Conservation (phyloP, 1,284 basidiomycete species). For the Austroboletus novae-zelandiae region DNA sequence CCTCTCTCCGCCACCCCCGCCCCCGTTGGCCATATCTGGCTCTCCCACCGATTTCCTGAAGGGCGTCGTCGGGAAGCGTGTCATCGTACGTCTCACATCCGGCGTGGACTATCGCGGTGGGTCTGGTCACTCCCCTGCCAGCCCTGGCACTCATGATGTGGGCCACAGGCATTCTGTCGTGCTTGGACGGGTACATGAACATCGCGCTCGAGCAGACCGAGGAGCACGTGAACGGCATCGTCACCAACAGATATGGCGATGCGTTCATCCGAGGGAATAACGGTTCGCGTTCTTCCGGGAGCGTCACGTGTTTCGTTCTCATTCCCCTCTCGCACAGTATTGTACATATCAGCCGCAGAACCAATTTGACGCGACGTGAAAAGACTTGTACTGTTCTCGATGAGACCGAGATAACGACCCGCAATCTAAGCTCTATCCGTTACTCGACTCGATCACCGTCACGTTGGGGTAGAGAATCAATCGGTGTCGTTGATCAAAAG, state of each 20-base stretch:
- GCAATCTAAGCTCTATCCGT: neutral
- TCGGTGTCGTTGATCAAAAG: too few relatives aligned
- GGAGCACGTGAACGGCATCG: constrained; percentile 85
- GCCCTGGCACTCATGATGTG: neutral
- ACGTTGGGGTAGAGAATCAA: too few relatives aligned
- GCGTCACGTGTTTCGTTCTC: neutral
- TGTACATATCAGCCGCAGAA: constrained; percentile 48
- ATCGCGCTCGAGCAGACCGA: constrained; percentile 97
- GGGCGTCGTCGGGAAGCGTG: constrained; percentile 92
- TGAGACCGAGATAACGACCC: neutral
- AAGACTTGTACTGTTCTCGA: neutral
- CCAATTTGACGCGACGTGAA: constrained; percentile 20
- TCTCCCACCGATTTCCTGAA: constrained; percentile 91
- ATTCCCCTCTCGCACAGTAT: constrained; percentile 27
- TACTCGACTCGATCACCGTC: neutral
- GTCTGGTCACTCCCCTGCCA: constrained; percentile 23
- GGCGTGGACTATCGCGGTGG: constrained; percentile 95
- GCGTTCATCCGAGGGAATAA: constrained; percentile 97
- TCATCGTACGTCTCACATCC: constrained; percentile 92
- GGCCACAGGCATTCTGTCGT: constrained; percentile 83
- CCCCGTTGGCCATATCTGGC: constrained; percentile 49
- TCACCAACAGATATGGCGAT: constrained; percentile 91
- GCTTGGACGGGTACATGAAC: constrained; percentile 98
- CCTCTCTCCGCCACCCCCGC: constrained; percentile 44
- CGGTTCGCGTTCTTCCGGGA: constrained; percentile 52